A percentile compares a stretch with the other conserved stretches of the same genome.
phyloP scores from a whole-genome alignment of 1,284 basidiomycete species.

The Melampsora americana region DNA sequence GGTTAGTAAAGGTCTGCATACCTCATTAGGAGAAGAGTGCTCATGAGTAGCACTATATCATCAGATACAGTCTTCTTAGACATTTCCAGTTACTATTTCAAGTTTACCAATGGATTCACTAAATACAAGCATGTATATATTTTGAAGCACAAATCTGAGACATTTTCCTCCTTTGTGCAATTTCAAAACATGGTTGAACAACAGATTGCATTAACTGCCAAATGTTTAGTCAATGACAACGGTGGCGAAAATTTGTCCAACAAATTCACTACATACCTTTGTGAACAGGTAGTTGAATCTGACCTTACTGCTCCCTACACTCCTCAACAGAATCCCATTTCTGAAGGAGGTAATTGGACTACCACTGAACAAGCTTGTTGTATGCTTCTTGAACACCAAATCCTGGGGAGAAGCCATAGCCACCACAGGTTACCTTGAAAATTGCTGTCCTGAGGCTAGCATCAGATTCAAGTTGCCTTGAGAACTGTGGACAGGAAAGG shows the following conservation, averaged over 20 bases:
- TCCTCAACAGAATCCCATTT: background rate
- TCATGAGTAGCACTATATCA: no score
- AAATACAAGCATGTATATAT: no score
- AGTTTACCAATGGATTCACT: no score
- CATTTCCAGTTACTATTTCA: no score
- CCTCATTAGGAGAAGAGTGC: no score
- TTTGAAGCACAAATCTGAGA: no score
- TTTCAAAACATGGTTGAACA: no score
- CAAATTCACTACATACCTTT: background rate
- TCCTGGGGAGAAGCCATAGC: slow-evolving; percentile 22
- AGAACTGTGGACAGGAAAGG: background rate
- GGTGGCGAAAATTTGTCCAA: background rate
- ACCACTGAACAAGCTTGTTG: background rate
- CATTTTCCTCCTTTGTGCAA: no score
- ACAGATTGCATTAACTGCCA: background rate
- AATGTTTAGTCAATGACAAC: background rate
- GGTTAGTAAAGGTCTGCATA: no score
- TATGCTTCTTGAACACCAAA: background rate
- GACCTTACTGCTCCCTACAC: slow-evolving; percentile 1
- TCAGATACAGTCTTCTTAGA: no score
- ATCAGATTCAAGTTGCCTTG: background rate
- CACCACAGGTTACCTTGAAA: slow-evolving; percentile 6
- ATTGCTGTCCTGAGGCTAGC: background rate
- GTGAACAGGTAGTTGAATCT: background rate
- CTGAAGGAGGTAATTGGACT: slow-evolving; percentile 1